Conservation (phyloP, 2,329 filamentous ascomycete species). For the Aurifilum marmelostoma region DNA sequence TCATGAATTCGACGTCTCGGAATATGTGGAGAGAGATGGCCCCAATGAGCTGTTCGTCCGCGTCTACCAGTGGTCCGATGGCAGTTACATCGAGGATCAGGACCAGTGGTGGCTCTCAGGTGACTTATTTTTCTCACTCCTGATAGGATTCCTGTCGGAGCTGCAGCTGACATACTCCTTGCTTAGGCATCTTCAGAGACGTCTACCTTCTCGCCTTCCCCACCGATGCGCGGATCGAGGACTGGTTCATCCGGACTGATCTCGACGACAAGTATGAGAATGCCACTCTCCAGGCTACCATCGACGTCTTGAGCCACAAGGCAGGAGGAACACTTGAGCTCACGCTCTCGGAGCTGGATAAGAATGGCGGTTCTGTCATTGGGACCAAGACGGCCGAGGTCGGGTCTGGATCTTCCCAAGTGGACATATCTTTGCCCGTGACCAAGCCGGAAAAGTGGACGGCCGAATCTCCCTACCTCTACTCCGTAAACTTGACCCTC, state of each 20-base stretch:
- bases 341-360: constrained; percentile 45
- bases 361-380: constrained; percentile 40
- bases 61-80: constrained; percentile 74
- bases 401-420: constrained; percentile 34
- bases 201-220: constrained; percentile 65
- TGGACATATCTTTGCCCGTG: constrained; percentile 52
- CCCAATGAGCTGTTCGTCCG: constrained; percentile 62
- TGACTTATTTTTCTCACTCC: constrained; percentile 30
- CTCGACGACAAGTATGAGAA: constrained; percentile 56
- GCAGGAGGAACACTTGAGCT: constrained; percentile 45
- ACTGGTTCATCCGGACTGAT: constrained; percentile 59
- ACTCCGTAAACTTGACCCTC: constrained; percentile 54
- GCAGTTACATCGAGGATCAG: constrained; percentile 70
- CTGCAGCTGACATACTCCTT: background rate
- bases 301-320: constrained; percentile 45
- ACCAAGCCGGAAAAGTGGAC: constrained; percentile 67
- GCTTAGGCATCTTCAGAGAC: constrained; percentile 65
- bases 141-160: background rate
- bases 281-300: constrained; percentile 52
- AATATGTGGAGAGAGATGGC: constrained; percentile 43
- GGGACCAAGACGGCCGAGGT: constrained; percentile 36
- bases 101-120: constrained; percentile 71
- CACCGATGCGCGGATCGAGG: constrained; percentile 53
- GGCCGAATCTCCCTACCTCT: constrained; percentile 67
- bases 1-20: constrained; percentile 69